Conservation (phyloP, 176 grass and related monocot genomes). For the Hordeum marinum region DNA sequence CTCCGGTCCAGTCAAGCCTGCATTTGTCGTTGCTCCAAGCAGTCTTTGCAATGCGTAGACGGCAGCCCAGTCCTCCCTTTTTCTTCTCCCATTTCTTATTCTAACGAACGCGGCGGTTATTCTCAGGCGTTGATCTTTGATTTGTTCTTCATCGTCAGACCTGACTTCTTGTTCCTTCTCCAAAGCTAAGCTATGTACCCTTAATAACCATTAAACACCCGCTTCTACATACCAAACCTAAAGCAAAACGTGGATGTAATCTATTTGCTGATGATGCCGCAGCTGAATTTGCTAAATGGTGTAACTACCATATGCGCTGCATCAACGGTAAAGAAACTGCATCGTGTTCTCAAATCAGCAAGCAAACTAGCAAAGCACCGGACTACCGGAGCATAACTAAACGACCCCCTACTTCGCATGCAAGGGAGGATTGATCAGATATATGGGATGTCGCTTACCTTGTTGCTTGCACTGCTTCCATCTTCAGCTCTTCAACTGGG, state of each 20-base stretch:
- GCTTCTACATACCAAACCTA: not conserved
- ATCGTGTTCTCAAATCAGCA: not conserved
- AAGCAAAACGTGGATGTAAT: not conserved
- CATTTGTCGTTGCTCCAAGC: not conserved
- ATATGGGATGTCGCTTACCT: not conserved
- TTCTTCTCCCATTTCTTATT: not conserved
- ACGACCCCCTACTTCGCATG: not conserved
- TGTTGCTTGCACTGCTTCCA: not conserved
- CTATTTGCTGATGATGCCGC: not conserved
- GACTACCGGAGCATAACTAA: not conserved
- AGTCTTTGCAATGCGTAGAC: not conserved
- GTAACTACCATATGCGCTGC: not conserved
- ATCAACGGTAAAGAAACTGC: not conserved
- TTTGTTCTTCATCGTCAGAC: not conserved
- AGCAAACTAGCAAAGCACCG: not conserved
- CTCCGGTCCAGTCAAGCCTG: not conserved
- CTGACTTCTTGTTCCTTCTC: not conserved
- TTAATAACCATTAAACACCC: not conserved
- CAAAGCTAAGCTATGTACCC: not conserved
- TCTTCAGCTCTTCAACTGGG: not conserved
- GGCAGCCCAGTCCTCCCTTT: not conserved
- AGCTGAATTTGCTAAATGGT: not conserved
- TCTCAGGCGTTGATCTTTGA: not conserved
- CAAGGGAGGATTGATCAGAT: not conserved
- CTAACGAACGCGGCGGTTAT: not conserved